Base-by-base conservation (phyloP, 1,284 basidiomycete species). In the Rhodotorula sp. region DNA sequence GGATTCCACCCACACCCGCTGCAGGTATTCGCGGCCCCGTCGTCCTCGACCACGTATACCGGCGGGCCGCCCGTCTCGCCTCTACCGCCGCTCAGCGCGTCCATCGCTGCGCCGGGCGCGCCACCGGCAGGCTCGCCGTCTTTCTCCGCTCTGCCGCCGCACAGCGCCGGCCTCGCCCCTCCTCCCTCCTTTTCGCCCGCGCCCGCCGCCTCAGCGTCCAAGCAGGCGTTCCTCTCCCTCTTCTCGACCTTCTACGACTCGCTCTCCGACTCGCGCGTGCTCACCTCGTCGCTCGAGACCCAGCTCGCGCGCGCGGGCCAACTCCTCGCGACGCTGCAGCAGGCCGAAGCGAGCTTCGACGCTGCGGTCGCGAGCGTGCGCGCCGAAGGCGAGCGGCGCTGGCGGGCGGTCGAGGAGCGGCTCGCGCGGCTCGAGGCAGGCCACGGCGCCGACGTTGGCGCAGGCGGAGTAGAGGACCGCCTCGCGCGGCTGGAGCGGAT, bases 121-220 rank as follows among this genome's bases (percentile, higher is more conserved):
- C n/a, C 44, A 37, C 4, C 51, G 7, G 13, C 36, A 10, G 15
- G 9, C 17, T 51, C 50, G 3, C 59, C 59, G 6, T 17, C 59
- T 29, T 60, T 25, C 34, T 34, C 53, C 46, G 10, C 48, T 2
- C 64, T 41, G n/a, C 56, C 53, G n/a, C 62, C 39, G 1, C 46
- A n/a, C 32, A 53, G 37, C 17, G 57, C 41, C n/a, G 29, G 48
- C 2, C n/a, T 29, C 29, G 61, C 48, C 15, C 41, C 39, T 17
- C 29, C 50, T 22, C 41, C 41, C 3, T 25, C 44, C 27, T 17
- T 54, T 36, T 50, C 51, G 53, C 21, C 34, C 21, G 6, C n/a
- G 46, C 21, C 0, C 88, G 90, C 8, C 84, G 93, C 81, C 15
- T n/a, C 58, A 6, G 25, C 64, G 6, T 61, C 65, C 2, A 79